phyloP scores from a whole-genome alignment of 257 asterid genomes.

The Coffea eugenioides region DNA sequence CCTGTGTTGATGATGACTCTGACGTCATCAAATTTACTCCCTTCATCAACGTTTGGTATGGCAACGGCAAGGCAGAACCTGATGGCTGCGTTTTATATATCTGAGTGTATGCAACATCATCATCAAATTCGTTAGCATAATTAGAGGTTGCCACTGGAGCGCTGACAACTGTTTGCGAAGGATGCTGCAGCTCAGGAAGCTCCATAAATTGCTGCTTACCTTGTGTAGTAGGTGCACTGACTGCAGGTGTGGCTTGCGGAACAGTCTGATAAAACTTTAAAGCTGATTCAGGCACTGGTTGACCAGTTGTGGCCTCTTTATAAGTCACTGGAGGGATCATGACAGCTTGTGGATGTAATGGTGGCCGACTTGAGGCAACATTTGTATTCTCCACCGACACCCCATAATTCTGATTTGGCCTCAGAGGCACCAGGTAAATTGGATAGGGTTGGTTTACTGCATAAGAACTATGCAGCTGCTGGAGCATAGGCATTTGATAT shows the following conservation, averaged over 20 bases:
- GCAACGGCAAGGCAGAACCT: conserved; percentile 52
- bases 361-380: conserved; percentile 37
- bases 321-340: conserved; percentile 32
- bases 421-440: conserved; percentile 50
- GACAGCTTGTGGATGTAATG: conserved; percentile 48
- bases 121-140: conserved; percentile 55
- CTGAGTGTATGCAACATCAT: conserved; percentile 66
- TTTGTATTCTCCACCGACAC: conserved; percentile 36
- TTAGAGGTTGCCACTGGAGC: conserved; percentile 29
- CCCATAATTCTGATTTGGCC: conserved; percentile 52
- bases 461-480: conserved; percentile 40
- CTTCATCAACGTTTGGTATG: conserved; percentile 48
- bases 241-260: conserved; percentile 29
- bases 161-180: conserved; percentile 38
- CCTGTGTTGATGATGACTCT: conserved; percentile 57
- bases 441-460: conserved; percentile 62
- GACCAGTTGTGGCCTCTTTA: conserved; percentile 42
- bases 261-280: conserved; percentile 29
- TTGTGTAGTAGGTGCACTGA: conserved; percentile 36
- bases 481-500: conserved; percentile 64
- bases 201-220: conserved; percentile 39
- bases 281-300: conserved; percentile 39
- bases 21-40: conserved; percentile 47
- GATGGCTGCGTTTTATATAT: conserved; percentile 87
- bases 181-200: conserved; percentile 35